These are phyloP conservation scores for Saccharum hybrid DNA, from an alignment of 202 grass and related monocot genomes.

Conservation along the genomic window DNA sequence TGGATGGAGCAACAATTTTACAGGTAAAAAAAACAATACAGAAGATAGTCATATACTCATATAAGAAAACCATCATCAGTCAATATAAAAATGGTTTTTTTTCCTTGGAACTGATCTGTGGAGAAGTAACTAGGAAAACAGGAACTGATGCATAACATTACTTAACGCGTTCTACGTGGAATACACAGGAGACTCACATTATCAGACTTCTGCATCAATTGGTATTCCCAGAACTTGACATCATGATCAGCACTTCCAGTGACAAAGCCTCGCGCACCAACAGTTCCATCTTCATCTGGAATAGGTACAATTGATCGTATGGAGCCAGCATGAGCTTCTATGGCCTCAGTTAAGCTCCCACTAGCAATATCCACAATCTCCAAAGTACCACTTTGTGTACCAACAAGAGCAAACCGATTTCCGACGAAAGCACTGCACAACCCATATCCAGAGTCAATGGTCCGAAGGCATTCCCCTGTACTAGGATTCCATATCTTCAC, in stretches of 20 bases:
- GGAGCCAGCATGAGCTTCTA: constrained; percentile 88
- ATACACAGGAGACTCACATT: constrained; percentile 53
- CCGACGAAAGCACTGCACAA: constrained; percentile 87
- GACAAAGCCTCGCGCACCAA: constrained; percentile 72
- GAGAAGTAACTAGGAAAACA: background rate
- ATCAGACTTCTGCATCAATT: constrained; percentile 67
- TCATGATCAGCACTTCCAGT: constrained; percentile 90
- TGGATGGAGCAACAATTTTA: constrained; percentile 10
- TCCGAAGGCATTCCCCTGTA: constrained; percentile 83
- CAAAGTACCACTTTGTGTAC: constrained; percentile 82
- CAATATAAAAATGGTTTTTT: constrained; percentile 22
- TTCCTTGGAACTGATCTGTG: background rate
- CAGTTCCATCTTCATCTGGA: constrained; percentile 73
- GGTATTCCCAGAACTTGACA: constrained; percentile 98
- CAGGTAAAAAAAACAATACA: background rate
- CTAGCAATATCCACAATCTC: constrained; percentile 97
- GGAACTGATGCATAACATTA: constrained; percentile 1
- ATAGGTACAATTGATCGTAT: constrained; percentile 80
- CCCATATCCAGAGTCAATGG: constrained; percentile 96
- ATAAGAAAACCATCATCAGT: background rate
- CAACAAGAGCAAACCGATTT: constrained; percentile 86
- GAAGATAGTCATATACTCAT: constrained; percentile 9
- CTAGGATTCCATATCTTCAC: constrained; percentile 99
- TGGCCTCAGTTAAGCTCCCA: constrained; percentile 71
- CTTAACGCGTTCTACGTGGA: background rate